Percentiles rank a stretch among this genome's conserved stretches.
Conservation (phyloP, 2,329 filamentous ascomycete genomes). For the Alternaria consortialis region DNA sequence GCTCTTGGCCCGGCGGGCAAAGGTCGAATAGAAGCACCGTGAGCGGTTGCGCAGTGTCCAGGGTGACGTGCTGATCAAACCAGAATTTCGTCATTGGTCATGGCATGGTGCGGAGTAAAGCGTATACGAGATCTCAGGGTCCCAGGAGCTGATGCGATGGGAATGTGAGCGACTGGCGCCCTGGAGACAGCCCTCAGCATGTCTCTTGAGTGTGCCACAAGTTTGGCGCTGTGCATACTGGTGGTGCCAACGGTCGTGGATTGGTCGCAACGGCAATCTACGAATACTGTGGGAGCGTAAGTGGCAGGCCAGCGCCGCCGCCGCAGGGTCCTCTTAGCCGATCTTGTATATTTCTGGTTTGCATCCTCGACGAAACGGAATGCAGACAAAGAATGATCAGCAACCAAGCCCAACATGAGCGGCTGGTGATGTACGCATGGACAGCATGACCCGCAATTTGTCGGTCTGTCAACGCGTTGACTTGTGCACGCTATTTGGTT, state of each 20-base stretch:
- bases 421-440: constrained; percentile 24
- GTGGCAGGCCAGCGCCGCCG: constrained; percentile 22
- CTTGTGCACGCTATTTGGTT: constrained; percentile 5
- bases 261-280: constrained; percentile 13
- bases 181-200: not conserved
- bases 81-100: constrained; percentile 19
- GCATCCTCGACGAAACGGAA: constrained; percentile 21
- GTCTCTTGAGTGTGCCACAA: not conserved
- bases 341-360: constrained; percentile 32
- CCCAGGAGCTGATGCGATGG: not conserved
- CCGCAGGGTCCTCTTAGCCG: constrained; percentile 40
- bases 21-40: constrained; percentile 22
- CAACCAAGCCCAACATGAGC: constrained; percentile 26
- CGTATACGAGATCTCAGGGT: not conserved
- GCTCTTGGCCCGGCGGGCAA: constrained; percentile 22
- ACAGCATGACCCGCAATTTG: constrained; percentile 21
- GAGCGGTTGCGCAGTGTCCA: constrained; percentile 19
- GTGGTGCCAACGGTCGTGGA: constrained; percentile 1
- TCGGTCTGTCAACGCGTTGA: constrained; percentile 4
- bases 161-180: not conserved
- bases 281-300: constrained; percentile 10
- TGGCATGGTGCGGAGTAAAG: constrained; percentile 8
- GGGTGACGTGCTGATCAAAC: constrained; percentile 35
- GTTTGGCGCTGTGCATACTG: not conserved
- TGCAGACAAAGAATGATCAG: constrained; percentile 31